These are phyloP conservation scores for Marasmius oreades DNA, from an alignment of 1,284 basidiomycete genomes.

Conservation along the genomic window DNA sequence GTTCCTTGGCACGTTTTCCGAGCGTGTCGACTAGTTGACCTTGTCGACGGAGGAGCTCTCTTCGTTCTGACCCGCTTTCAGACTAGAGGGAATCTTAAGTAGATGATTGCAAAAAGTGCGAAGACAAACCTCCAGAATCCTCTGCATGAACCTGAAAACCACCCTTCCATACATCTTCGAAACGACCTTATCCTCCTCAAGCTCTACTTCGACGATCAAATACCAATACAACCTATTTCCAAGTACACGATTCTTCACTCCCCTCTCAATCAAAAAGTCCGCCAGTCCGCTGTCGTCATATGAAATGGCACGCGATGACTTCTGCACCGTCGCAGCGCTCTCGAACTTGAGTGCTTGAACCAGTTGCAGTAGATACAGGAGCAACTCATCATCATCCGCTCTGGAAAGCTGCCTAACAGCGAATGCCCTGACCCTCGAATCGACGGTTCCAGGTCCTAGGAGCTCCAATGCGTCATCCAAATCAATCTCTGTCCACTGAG, in stretches of 20 bases:
- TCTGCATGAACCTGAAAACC: conserved; percentile 84
- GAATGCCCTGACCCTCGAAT: conserved; percentile 90
- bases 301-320: conserved; percentile 66
- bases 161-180: conserved; percentile 93
- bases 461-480: conserved; percentile 96
- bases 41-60: conserved; percentile 82
- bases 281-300: conserved; percentile 84
- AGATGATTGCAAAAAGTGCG: conserved; percentile 4
- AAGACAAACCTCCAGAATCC: conserved; percentile 70
- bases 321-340: conserved; percentile 68
- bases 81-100: conserved; percentile 37
- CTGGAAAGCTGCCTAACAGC: conserved; percentile 88
- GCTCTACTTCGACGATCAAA: conserved; percentile 87
- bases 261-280: conserved; percentile 87
- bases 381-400: conserved; percentile 94
- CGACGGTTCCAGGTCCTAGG: conserved; percentile 87
- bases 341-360: conserved; percentile 98
- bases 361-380: conserved; percentile 91
- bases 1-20: conserved; percentile 80
- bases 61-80: conserved; percentile 71
- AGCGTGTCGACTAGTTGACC: conserved; percentile 84
- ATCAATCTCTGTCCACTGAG: conserved; percentile 96
- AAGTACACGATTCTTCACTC: conserved; percentile 78
- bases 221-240: conserved; percentile 98
- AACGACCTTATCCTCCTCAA: conserved; percentile 79